Base-by-base conservation (phyloP, 768 basidiomycete genomes). In the Pisolithus marmoratus region DNA sequence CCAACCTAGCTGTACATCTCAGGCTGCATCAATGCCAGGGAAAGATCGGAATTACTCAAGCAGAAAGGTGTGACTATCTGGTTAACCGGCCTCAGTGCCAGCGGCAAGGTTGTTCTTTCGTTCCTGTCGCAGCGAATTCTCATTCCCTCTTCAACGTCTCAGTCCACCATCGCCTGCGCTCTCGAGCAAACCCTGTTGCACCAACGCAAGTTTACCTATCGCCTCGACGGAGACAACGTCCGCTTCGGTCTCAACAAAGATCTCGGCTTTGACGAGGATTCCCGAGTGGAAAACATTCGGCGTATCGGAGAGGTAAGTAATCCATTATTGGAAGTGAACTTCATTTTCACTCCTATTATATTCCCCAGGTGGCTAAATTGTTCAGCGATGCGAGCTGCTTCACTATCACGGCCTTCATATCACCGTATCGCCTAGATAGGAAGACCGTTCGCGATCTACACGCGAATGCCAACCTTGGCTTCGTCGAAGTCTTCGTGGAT, bases 121-220 rank as follows among this genome's bases (percentile, higher is more conserved):
- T 31, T 3, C 26, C 7, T 11, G 24, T 19, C 3, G 9, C 7
- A n/a, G 44, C 49, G 15, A 50, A 20, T 22, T n/a, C 36, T 37
- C 19, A 44, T 27, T 20, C 1, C 17, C 11, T 2, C 51, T 27
- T 41, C 38, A 46, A 3, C 49, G 50, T 24, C 8, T 1, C 65
- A 98, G 93, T 97, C 94, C 6, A 98, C 95, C 24, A 90, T 99
- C 59, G 96, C 91, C 5, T 95, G 92, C 61, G 96, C 96, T 20
- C 78, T 99, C 53, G 96, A 99, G 69, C 94, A 96, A 66, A 90
- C 94, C 67, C 79, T 99, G 7, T 76, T 99, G 49, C 90, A 94
- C 70, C 74, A 87, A 47, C 81, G 81, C 55, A 90, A 87, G 61
- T 94, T 90, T 62, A 74, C 85, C 40, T 98, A 97, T 70, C 84